Base-by-base conservation (phyloP, 2,329 filamentous ascomycete species). In the Ciborinia camelliae region DNA sequence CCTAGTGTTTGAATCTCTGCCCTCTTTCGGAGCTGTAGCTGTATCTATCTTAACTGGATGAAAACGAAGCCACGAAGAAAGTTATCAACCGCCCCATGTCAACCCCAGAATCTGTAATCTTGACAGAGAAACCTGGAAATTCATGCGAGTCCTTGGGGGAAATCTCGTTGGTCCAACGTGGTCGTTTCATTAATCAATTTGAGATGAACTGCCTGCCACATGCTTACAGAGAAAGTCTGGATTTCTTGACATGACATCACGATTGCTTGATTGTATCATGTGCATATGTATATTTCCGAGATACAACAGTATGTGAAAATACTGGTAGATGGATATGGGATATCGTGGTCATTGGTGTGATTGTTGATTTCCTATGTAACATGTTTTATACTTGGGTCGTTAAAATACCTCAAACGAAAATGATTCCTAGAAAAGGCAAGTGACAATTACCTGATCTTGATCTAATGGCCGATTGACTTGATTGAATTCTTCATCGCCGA, bases 131-230 rank as follows among this genome's bases (percentile, higher is more conserved):
- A n/a, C n/a, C n/a, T n/a, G 39, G 1, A 12, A 32, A 58, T 45
- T 57, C 54, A 57, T 57, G 54, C 54, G 39, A 23, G 54, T 10
- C 54, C 54, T 20, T 45, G 54, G 32, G n/a, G 18, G 39, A 18
- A 58, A 55, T 45, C 39, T 45, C 20, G 39, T 45, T 45, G 54
- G 53, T 30, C 37, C 26, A 28, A 28, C 18, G 8, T 23, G 6
- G 10, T 58, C 18, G 26, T 32, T 58, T 45, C 54, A 45, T 43
- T 18, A 43, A 23, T 58, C 12, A 32, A 45, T 45, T 23, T 15
- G 54, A 58, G 39, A 58, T 58, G 54, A 58, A 58, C 28, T 30
- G 20, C 41, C 28, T 30, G 20, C 41, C 26, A 39, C 39, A 15
- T 58, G 5, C 20, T 26, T 26, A 20, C 14, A n/a, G 30, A 20